phyloP scores from a whole-genome alignment of 495 filamentous ascomycete genomes.

The Penicillium malachiteum region DNA sequence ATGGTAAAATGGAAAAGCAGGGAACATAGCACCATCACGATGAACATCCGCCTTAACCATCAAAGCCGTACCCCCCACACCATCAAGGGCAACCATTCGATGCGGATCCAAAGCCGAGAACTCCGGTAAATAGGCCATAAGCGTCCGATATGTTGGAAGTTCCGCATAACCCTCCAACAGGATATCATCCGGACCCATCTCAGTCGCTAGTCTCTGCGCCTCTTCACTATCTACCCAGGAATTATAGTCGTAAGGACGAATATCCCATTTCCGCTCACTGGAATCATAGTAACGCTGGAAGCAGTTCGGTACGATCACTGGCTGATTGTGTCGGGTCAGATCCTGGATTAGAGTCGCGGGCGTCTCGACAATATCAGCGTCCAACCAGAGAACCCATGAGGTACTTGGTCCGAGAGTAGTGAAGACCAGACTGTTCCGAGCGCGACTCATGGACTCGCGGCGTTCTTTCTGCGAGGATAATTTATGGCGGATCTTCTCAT shows the following conservation, averaged over 20 bases:
- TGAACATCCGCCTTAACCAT: slow-evolving; percentile 98
- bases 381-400: slow-evolving; percentile 95
- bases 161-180: slow-evolving; percentile 90
- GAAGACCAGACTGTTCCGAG: slow-evolving; percentile 90
- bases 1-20: slow-evolving; percentile 93
- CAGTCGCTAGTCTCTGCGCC: slow-evolving; percentile 68
- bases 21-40: slow-evolving; percentile 97
- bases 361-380: slow-evolving; percentile 89
- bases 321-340: slow-evolving; percentile 78
- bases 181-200: slow-evolving; percentile 88
- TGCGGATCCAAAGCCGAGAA: slow-evolving; percentile 52
- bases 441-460: slow-evolving; percentile 86
- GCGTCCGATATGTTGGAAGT: slow-evolving; percentile 82
- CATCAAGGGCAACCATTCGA: slow-evolving; percentile 73
- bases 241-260: slow-evolving; percentile 94
- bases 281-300: slow-evolving; percentile 83
- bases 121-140: slow-evolving; percentile 86
- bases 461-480: slow-evolving; percentile 82
- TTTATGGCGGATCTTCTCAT: slow-evolving; percentile 86
- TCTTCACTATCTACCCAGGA: slow-evolving; percentile 86
- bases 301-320: slow-evolving; percentile 92
- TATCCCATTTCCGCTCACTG: slow-evolving; percentile 63
- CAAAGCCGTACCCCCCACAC: slow-evolving; percentile 90
- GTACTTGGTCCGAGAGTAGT: slow-evolving; percentile 94
- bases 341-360: slow-evolving; percentile 87